A percentile compares a stretch with the other conserved stretches of the same genome.
phyloP scores from a whole-genome alignment of 192 early-diverging fungal genomes.

The Rhizophagus clarus region DNA sequence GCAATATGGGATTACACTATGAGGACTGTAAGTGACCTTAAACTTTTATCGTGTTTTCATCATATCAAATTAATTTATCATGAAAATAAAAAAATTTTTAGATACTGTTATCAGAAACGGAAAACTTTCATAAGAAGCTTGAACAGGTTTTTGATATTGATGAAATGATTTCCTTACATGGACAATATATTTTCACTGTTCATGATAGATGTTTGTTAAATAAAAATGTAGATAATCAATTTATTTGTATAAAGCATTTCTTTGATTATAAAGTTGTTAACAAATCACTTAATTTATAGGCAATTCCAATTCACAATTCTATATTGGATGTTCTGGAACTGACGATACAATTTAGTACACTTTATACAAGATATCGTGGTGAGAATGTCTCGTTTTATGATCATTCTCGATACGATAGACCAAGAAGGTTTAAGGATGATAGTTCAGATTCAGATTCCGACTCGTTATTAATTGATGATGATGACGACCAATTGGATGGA shows the following conservation, averaged over 20 bases:
- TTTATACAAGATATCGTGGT: constrained; percentile 23
- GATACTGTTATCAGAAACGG: constrained; percentile 46
- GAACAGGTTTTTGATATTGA: constrained; percentile 36
- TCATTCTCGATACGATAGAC: constrained; percentile 9
- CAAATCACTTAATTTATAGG: neutral
- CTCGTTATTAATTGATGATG: neutral
- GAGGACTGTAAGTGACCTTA: constrained; percentile 38
- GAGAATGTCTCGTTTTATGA: constrained; percentile 24
- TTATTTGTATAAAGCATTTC: neutral
- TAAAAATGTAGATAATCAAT: constrained; percentile 32
- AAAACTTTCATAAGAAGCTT: constrained; percentile 34
- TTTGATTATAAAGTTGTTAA: neutral
- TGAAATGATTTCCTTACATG: constrained; percentile 42
- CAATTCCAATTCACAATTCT: constrained; percentile 16
- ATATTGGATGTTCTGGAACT: constrained; percentile 23
- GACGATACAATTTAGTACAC: constrained; percentile 24
- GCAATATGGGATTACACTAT: constrained; percentile 43
- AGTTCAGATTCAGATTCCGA: constrained; percentile 26
- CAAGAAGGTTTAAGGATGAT: neutral
- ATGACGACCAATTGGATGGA: constrained; percentile 1
- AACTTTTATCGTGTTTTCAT: neutral
- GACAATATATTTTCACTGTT: constrained; percentile 35
- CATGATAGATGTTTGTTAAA: constrained; percentile 44
- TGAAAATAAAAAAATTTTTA: constrained; percentile 32
- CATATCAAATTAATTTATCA: neutral